Conservation (phyloP, 805 yeast genomes). For the Wickerhamiella sorbophila region DNA sequence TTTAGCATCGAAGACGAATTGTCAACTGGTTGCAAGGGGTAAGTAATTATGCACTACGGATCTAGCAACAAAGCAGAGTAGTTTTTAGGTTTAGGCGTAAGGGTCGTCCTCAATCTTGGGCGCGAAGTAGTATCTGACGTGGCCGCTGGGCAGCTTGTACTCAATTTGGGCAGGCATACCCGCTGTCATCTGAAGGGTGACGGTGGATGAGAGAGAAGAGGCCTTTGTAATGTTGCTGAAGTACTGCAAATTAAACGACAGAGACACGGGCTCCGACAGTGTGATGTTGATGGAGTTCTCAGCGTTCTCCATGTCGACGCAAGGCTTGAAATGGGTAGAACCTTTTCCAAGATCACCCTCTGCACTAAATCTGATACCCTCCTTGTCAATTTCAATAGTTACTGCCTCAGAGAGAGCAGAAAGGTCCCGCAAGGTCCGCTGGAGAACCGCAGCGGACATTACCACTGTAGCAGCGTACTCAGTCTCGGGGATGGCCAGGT, state of each 20-base stretch:
- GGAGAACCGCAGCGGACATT: slow-evolving; percentile 79
- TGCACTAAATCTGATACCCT: slow-evolving; percentile 74
- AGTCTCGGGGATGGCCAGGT: slow-evolving; percentile 85
- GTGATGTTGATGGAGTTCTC: slow-evolving; percentile 62
- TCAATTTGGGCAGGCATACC: slow-evolving; percentile 91
- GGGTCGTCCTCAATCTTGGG: slow-evolving; percentile 85
- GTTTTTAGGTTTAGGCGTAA: neutral
- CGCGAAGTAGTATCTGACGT: slow-evolving; percentile 88
- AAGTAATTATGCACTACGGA: no score
- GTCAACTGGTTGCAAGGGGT: no score
- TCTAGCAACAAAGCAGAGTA: no score
- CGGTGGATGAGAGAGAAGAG: slow-evolving; percentile 56
- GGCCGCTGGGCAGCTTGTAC: slow-evolving; percentile 81
- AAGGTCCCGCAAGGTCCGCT: slow-evolving; percentile 80
- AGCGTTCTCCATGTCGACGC: slow-evolving; percentile 60
- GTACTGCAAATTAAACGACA: slow-evolving; percentile 85
- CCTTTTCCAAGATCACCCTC: slow-evolving; percentile 91
- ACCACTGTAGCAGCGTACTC: slow-evolving; percentile 75
- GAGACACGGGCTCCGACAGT: slow-evolving; percentile 72
- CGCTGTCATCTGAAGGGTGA: slow-evolving; percentile 75
- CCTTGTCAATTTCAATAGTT: slow-evolving; percentile 76
- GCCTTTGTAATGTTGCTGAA: slow-evolving; percentile 87
- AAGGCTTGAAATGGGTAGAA: slow-evolving; percentile 71
- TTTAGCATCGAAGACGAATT: no score
- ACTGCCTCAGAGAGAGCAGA: slow-evolving; percentile 76